Base-by-base conservation (phyloP, 1,284 basidiomycete genomes). In the Ganoderma multipileum region DNA sequence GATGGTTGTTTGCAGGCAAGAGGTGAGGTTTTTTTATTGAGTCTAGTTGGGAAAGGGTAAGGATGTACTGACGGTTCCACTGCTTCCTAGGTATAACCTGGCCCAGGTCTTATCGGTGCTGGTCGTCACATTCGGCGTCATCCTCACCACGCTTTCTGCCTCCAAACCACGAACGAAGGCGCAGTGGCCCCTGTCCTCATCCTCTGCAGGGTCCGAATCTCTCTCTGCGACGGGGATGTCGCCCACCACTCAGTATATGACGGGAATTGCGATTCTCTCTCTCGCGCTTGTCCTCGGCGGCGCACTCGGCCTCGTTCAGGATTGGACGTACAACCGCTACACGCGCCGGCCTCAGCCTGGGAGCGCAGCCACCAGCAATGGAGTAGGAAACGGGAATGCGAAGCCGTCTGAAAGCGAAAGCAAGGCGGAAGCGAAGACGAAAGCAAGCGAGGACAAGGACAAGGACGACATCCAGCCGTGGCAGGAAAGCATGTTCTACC, bases 401-500 rank as follows among this genome's bases (percentile, higher is more conserved):
- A 65, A 50, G 36, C 50, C 64, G 23, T 42, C 23, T 14, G 39
- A 62, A 36, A 28, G 52, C 18, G 20, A 55, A 2, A 26, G 28
- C 23, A 55, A 55, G 16, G 33, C 59, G 47, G 38, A 65, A 20
- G 50, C 20, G 52, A 44, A 65, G 30, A 38, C 28, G 16, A 20
- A 36, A 20, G 62, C 38, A 28, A 47, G 41, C 23, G 33, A 39
- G 14, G 20, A 57, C 20, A 33, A 23, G 57, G 28, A 41, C 57
- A 70, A 77, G 18, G 42, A 55, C 47, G 66, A 66, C 36, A 71
- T 75, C 11, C 76, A 77, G 65, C 78, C 86, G 72, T 98, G 96
- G 96, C 89, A 93, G 76, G 96, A 98, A 81, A 91, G 89, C 39
- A 90, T 98, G 85, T 98, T 98, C 82, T 98, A 96, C 79, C 83